Evolutionary conservation across 495 filamentous ascomycete species (phyloP).

Genomic region (Beverwykella pulmonaria): DNA sequence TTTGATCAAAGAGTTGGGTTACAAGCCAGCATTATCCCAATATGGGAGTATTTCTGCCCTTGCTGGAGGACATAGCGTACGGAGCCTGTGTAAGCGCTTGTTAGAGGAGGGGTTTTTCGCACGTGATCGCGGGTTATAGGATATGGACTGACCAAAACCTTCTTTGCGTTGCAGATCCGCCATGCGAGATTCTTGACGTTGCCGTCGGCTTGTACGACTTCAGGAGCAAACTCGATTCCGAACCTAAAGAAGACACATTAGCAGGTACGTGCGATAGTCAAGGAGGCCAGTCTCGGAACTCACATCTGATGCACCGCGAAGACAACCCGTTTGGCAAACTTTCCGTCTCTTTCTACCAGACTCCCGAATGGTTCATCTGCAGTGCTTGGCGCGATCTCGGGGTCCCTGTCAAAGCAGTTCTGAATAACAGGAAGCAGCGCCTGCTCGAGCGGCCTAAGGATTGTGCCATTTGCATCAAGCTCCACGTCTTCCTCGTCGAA

Average conservation of each 20-base stretch:
- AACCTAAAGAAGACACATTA: constrained; percentile 58
- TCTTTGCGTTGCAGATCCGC: constrained; percentile 94
- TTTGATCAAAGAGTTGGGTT: too few species aligned
- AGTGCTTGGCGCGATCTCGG: constrained; percentile 83
- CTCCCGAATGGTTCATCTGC: constrained; percentile 80
- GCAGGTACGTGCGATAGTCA: constrained; percentile 3
- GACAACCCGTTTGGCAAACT: constrained; percentile 84
- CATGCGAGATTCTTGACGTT: constrained; percentile 89
- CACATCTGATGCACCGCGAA: constrained; percentile 94
- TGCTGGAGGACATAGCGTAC: constrained; percentile 56
- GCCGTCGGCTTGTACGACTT: constrained; percentile 91
- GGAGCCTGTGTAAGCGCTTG: constrained; percentile 53
- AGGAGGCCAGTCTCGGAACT: constrained; percentile 24
- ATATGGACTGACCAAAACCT: constrained; percentile 73
- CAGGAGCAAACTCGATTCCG: constrained; percentile 90
- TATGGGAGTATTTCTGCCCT: constrained; percentile 22
- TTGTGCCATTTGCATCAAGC: constrained; percentile 52
- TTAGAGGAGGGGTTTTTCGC: too few species aligned
- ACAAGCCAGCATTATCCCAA: not conserved
- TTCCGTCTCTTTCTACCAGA: constrained; percentile 80
- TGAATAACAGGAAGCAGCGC: constrained; percentile 79
- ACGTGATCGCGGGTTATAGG: too few species aligned
- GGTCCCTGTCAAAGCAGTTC: constrained; percentile 91
- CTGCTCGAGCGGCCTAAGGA: constrained; percentile 66
- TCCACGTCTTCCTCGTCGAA: constrained; percentile 70